Evolutionary conservation across 2,329 filamentous ascomycete genomes (phyloP), one percentile per base, ranked within the genome.

Genomic region (Myriosclerotinia duriaeana): DNA sequence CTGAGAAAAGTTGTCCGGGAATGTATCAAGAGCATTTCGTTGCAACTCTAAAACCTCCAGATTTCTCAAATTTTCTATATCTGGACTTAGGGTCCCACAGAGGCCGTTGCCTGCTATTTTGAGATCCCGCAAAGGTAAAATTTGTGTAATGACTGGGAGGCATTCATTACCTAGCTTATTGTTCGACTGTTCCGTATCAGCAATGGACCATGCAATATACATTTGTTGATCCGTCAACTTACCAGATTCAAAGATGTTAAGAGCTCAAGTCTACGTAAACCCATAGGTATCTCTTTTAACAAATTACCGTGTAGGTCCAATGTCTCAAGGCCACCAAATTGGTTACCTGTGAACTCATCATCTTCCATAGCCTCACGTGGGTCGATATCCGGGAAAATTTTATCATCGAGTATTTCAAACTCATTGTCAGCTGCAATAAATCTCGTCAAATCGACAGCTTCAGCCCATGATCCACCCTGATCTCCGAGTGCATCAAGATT

Each of bases 361-460:
- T 87, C 84, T 9, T 85, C 82, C 50, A 87, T 77, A 22, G 85
- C 81, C 52, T 84, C 78, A 12, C 82, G 80, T 0, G 85, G 82
- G 46, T 82, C 81, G 26, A 83, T 78, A 72, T 97, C 93, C 0
- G 94, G 93, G 72, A 98, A 97, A 22, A 93, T 81, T 2, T 82
- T 80, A 22, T 95, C 91, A 2, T 87, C 85, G 44, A 98, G 82
- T 42, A 82, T 81, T 73, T 91, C 87, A 58, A 99, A 78, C 74
- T 97, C 91, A 74, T 99, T 98, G 74, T 97, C 93, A 11, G 94
- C 93, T 7, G 91, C 93, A 70, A 95, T 86, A 60, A 98, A 87
- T 68, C 90, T 87, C 0, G 89, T 90, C 55, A 98, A 79, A 75
- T 98, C 94, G 14, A 98, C 92, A 67, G 90, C 89, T 77, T 98